A percentile compares a stretch with the other conserved stretches of the same genome.
Evolutionary conservation across 192 early-diverging fungal species (phyloP).

Genomic region (Backusella australiensis): DNA sequence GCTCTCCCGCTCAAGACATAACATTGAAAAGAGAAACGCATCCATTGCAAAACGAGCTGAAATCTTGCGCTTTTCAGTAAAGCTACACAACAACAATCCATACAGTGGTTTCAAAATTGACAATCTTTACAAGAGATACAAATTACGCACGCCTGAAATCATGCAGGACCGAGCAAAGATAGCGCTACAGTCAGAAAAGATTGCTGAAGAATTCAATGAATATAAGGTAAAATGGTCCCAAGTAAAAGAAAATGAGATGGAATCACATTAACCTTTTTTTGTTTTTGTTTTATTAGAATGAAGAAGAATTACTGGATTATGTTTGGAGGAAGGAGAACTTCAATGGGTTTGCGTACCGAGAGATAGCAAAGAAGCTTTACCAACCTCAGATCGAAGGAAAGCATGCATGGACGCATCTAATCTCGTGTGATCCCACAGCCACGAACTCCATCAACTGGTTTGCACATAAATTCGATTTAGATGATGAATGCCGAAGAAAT

Average conservation of each 20-base stretch:
- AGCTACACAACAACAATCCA: neutral
- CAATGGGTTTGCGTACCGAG: too few relatives aligned
- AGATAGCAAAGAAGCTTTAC: neutral
- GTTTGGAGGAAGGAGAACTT: neutral
- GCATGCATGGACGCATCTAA: constrained; percentile 11
- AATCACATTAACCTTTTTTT: too few relatives aligned
- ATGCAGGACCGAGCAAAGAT: neutral
- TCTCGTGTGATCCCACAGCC: neutral
- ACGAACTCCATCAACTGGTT: constrained; percentile 15
- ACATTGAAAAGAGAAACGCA: too few relatives aligned
- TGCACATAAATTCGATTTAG: constrained; percentile 15
- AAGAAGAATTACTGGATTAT: neutral
- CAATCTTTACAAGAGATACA: neutral
- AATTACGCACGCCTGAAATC: neutral
- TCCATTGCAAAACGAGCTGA: too few relatives aligned
- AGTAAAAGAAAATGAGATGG: too few relatives aligned
- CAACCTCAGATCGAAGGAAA: neutral
- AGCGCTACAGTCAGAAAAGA: neutral
- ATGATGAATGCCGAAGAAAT: neutral
- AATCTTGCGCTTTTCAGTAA: too few relatives aligned
- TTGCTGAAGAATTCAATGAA: neutral
- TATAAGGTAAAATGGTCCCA: neutral
- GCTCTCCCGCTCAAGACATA: too few relatives aligned
- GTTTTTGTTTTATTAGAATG: neutral
- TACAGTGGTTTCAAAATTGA: neutral